Evolutionary conservation across 2,329 filamentous ascomycete genomes (phyloP), one percentile per base, ranked within the genome.

Genomic region (Diplocarpon rosae): DNA sequence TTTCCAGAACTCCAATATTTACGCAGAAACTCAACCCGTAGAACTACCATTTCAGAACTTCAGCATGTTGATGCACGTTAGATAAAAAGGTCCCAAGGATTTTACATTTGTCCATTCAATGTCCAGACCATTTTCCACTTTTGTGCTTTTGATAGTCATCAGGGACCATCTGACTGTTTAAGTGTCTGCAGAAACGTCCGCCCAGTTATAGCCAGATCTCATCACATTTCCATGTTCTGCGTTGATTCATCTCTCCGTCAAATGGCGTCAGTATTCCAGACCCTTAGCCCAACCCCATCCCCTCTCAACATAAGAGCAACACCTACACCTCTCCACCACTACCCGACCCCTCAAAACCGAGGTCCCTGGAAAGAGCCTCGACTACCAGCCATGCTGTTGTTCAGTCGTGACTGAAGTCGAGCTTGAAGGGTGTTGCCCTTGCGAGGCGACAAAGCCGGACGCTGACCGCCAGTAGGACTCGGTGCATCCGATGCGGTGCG

Each of bases 371-470:
- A 45, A 8, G 41, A 29, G 13, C 24, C 17, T 5, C 30, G 38
- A 27, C 33, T 20, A n/a, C 24, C 28, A 28, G 39, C 29, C 43
- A 49, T 42, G 34, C 45, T 50, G 30, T 37, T 46, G 16, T 50
- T 49, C 17, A 52, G 42, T 40, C 49, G 43, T 1, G 34, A 34
- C 27, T 54, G 50, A 15, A 51, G 42, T 10, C 42, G 40, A 6
- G 43, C 11, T 35, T 38, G 48, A 10, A 48, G 27, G 20, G 7
- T 7, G 20, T 37, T 46, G 7, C 38, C 44, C 15, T 12, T 42
- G 27, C 45, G 28, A 27, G 48, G 48, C 7, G 47, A 51, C 14
- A 54, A 34, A 6, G 48, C 42, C 29, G 16, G n/a, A 42, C 46
- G 39, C 20, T 12, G 6, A 14, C 13, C 20, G 17, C 24, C 13